These are phyloP conservation scores for Tylopilus orsonianus DNA, from an alignment of 1,284 basidiomycete genomes.

Conservation along the genomic window DNA sequence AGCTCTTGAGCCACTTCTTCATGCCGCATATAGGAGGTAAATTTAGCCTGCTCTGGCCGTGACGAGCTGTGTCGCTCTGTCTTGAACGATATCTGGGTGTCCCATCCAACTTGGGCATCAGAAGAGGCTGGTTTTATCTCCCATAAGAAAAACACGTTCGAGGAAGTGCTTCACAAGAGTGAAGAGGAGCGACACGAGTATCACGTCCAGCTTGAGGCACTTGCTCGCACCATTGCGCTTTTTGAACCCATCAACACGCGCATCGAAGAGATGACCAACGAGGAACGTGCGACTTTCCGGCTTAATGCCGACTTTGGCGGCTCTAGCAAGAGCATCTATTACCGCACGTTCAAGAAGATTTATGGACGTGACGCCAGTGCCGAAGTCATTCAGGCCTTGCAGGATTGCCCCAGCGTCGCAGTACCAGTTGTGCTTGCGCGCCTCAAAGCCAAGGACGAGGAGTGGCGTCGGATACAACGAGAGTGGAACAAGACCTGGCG, in stretches of 20 bases:
- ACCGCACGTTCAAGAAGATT: constrained; percentile 92
- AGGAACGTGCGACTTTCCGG: constrained; percentile 84
- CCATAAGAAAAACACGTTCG: constrained; percentile 97
- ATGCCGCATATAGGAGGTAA: constrained; percentile 67
- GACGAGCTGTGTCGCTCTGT: constrained; percentile 96
- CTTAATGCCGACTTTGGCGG: constrained; percentile 91
- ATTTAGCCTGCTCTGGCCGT: constrained; percentile 89
- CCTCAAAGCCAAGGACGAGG: constrained; percentile 94
- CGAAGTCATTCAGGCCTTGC: constrained; percentile 89
- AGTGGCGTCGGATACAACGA: constrained; percentile 93
- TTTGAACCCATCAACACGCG: constrained; percentile 89
- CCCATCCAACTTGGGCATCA: constrained; percentile 97
- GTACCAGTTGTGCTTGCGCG: constrained; percentile 91
- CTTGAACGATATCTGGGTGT: constrained; percentile 95
- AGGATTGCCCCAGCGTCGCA: constrained; percentile 89
- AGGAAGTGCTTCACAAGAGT: constrained; percentile 93
- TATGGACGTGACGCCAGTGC: constrained; percentile 83
- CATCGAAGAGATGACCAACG: constrained; percentile 87
- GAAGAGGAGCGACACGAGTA: constrained; percentile 99
- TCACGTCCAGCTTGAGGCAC: constrained; percentile 94
- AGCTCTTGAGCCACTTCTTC: constrained; percentile 7
- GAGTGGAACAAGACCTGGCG: constrained; percentile 99
- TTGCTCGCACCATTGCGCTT: constrained; percentile 88
- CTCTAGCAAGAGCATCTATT: constrained; percentile 85
- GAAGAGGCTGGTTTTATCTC: constrained; percentile 93